phyloP scores from a whole-genome alignment of 169 alveolate species.

The Eimeria maxima region DNA sequence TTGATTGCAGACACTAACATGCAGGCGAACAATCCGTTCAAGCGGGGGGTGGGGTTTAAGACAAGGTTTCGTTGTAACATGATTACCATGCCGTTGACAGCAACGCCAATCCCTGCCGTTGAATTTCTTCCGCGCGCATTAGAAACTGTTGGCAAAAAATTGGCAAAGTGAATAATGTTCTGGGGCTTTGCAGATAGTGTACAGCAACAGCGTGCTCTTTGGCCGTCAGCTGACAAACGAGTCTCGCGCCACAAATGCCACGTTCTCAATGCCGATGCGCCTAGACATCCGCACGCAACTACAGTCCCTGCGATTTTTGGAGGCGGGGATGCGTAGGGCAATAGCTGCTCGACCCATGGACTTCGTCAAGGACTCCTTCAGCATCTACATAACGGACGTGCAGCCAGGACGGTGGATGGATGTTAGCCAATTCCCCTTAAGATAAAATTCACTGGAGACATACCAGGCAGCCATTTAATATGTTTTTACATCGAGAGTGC shows the following conservation, averaged over 20 bases:
- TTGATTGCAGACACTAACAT: neutral
- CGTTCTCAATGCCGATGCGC: constrained; percentile 62
- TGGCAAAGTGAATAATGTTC: neutral
- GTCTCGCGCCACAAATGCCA: constrained; percentile 74
- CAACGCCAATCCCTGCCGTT: neutral
- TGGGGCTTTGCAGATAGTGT: constrained; percentile 61
- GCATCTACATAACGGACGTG: constrained; percentile 66
- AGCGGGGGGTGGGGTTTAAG: neutral
- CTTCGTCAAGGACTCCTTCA: constrained; percentile 77
- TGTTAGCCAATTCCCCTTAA: neutral
- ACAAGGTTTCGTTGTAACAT: neutral
- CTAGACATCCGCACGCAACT: constrained; percentile 73
- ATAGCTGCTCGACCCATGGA: constrained; percentile 80
- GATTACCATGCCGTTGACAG: too few species aligned
- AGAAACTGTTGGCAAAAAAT: neutral
- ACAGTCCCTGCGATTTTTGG: constrained; percentile 43
- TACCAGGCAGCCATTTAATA: neutral
- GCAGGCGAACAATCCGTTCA: neutral
- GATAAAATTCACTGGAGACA: neutral
- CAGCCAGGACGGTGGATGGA: constrained; percentile 82
- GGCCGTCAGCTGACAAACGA: constrained; percentile 75
- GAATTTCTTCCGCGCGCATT: neutral
- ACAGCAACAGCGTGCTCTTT: constrained; percentile 76
- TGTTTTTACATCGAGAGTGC: neutral
- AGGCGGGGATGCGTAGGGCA: constrained; percentile 72